Evolutionary conservation across 768 basidiomycete species (phyloP), one percentile per base, ranked within the genome.

Genomic region (Dacryopinax spathularia): DNA sequence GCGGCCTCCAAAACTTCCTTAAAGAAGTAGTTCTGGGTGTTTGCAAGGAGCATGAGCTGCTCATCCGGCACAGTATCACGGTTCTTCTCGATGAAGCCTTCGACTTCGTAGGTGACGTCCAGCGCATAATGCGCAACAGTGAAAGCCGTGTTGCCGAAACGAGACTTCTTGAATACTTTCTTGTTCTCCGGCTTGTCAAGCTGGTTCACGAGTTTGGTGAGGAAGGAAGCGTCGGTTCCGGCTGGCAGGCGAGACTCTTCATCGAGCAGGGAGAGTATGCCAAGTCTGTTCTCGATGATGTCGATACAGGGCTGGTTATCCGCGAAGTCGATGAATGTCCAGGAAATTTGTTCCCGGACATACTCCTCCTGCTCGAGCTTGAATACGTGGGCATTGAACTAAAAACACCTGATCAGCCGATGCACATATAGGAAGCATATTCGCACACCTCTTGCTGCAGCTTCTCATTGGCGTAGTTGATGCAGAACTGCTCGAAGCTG

Each of bases 351-450:
- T 73, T 99, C 96, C 67, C 95, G 91, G 61, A 98, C 85, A 71
- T 99, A 99, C 76, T 99, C 96, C 73, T 98, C 96, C 78, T 99
- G 96, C 73, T 99, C 96, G 39, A 99, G 84, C 79, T 98, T 94
- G 83, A 92, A 93, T 60, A 99, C 96, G 72, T 99, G 96, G 1
- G 95, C 96, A 70, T 98, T 98, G 79, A 99, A 99, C 90, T 96
- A 9, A 9, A 67, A 6, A 64, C 12, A 18, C 4, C 18, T 33
- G 2, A 66, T 63, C 37, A 66, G 60, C 20, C 16, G 0, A 25
- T 33, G 10, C 25, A 29, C 48, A 56, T 56, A 20, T 29, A 3
- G 33, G 13, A 56, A 33, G 22, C 41, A 56, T 9, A 34, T 29
- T 1, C n/a, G 65, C 79, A 59, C 68, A 90, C 92, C 85, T 97